A percentile compares a stretch with the other conserved stretches of the same genome.
Evolutionary conservation across 2,329 filamentous ascomycete species (phyloP).

Genomic region (Ceratocystis albifundus): DNA sequence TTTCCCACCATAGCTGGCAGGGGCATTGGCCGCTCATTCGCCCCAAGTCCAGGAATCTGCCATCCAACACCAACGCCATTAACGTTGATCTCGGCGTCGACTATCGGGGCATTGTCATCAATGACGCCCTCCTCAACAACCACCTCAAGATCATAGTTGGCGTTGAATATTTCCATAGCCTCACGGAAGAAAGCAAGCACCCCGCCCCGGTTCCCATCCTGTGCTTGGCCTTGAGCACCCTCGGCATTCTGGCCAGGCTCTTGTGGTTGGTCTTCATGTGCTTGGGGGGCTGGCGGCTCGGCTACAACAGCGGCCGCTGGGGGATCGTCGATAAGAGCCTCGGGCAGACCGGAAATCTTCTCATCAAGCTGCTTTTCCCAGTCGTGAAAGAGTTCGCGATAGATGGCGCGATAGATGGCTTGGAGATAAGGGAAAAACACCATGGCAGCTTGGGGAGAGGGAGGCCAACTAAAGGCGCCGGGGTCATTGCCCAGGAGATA

Average conservation of each 20-base stretch:
- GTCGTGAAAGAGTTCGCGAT: slow-evolving; percentile 36
- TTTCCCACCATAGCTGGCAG: not conserved
- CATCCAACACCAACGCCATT: slow-evolving; percentile 9
- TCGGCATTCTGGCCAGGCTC: not conserved
- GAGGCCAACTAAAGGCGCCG: slow-evolving; percentile 42
- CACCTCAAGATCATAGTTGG: slow-evolving; percentile 23
- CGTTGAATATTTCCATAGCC: slow-evolving; percentile 12
- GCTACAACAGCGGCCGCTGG: slow-evolving; percentile 1
- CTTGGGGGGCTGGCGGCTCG: not conserved
- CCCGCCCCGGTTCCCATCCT: slow-evolving; percentile 26
- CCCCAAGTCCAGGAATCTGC: slow-evolving; percentile 5
- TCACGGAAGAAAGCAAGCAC: slow-evolving; percentile 10
- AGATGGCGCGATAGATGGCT: slow-evolving; percentile 37
- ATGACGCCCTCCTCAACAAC: slow-evolving; percentile 25
- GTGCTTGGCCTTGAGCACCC: slow-evolving; percentile 24
- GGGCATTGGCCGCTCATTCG: not conserved
- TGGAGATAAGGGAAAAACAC: slow-evolving; percentile 39
- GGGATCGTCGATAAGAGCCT: slow-evolving; percentile 25
- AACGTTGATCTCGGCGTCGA: slow-evolving; percentile 18
- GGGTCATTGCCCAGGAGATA: slow-evolving; percentile 37
- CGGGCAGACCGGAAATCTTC: slow-evolving; percentile 34
- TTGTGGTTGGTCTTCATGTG: not conserved
- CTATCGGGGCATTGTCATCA: slow-evolving; percentile 29
- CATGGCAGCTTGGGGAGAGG: slow-evolving; percentile 41
- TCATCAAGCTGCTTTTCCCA: slow-evolving; percentile 41